Evolutionary conservation across 2,329 filamentous ascomycete genomes (phyloP).

Genomic region (Leptosphaerulina australis): DNA sequence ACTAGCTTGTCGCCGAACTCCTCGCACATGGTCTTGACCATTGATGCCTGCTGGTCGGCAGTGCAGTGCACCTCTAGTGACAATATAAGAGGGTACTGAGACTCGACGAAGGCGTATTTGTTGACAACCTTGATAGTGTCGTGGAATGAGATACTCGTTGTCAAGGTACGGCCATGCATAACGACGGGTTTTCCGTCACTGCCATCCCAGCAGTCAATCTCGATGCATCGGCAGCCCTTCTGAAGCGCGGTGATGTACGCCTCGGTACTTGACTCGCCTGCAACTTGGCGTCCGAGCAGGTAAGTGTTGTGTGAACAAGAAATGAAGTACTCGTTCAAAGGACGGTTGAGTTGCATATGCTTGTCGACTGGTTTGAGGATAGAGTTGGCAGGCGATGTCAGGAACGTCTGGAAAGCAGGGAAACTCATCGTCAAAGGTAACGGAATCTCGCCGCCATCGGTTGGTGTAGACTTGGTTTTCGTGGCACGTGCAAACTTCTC

Average conservation of each 20-base stretch:
- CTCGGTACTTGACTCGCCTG: slow-evolving; percentile 88
- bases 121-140: slow-evolving; percentile 93
- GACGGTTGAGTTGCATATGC: slow-evolving; percentile 73
- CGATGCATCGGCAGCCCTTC: slow-evolving; percentile 90
- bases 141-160: slow-evolving; percentile 83
- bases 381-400: slow-evolving; percentile 62
- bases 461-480: slow-evolving; percentile 51
- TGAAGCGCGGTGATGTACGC: slow-evolving; percentile 90
- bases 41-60: slow-evolving; percentile 77
- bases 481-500: slow-evolving; percentile 62
- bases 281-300: slow-evolving; percentile 86
- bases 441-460: slow-evolving; percentile 39
- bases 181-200: slow-evolving; percentile 85
- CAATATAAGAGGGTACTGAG: slow-evolving; percentile 88
- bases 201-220: slow-evolving; percentile 98
- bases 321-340: slow-evolving; percentile 96
- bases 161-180: slow-evolving; percentile 88
- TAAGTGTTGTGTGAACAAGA: slow-evolving; percentile 99
- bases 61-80: slow-evolving; percentile 96
- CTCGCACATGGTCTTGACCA: slow-evolving; percentile 88
- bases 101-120: slow-evolving; percentile 89
- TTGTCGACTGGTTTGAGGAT: slow-evolving; percentile 67
- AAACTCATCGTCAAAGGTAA: slow-evolving; percentile 72
- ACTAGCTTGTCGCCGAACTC: slow-evolving; percentile 83
- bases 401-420: slow-evolving; percentile 70